These are phyloP conservation scores for Sarocladium kiliense DNA, from an alignment of 2,329 filamentous ascomycete genomes.

Conservation along the genomic window DNA sequence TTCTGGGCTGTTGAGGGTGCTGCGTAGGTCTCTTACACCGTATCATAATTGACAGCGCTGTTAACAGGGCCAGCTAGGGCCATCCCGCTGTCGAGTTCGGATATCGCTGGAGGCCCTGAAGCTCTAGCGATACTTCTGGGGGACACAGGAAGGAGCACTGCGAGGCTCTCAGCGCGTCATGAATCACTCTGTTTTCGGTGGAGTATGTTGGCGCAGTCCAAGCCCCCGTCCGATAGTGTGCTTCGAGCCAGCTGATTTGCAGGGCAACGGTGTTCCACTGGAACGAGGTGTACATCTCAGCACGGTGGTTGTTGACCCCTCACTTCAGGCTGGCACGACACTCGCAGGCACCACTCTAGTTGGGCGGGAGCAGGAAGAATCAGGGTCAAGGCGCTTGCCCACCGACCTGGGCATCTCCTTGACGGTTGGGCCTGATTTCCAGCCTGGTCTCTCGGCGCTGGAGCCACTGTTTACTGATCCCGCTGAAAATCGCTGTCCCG, in stretches of 20 bases:
- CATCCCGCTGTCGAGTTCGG: not conserved
- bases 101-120: not conserved
- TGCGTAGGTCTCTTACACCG: not conserved
- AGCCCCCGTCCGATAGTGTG: not conserved
- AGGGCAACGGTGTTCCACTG: not conserved
- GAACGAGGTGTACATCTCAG: constrained; percentile 9
- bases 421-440: too few species aligned
- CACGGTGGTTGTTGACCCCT: constrained; percentile 2
- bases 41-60: not conserved
- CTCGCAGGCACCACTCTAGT: too few species aligned
- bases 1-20: not conserved
- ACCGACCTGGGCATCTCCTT: too few species aligned
- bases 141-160: not conserved
- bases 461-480: not conserved
- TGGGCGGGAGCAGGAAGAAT: too few species aligned
- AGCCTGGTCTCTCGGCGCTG: not conserved
- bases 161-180: not conserved
- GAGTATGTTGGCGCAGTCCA: not conserved
- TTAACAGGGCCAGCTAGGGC: not conserved
- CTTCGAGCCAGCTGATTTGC: not conserved
- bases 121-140: not conserved
- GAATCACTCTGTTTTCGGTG: not conserved
- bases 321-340: not conserved
- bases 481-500: not conserved
- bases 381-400: not conserved